Evolutionary conservation across 257 asterid genomes (phyloP).

Genomic region (Fraxinus cuspidata): DNA sequence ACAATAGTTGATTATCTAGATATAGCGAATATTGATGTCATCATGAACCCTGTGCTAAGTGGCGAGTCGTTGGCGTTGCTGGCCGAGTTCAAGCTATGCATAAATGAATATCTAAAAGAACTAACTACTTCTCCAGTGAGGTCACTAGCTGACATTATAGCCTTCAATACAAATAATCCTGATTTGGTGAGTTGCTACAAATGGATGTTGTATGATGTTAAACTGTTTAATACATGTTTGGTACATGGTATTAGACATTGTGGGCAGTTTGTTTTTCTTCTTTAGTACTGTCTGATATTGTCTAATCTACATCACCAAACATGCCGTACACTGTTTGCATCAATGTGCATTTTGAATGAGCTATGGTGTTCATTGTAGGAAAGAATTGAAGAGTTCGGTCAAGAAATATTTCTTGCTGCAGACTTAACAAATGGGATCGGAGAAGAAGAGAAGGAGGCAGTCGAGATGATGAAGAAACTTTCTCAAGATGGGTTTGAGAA

Average conservation of each 20-base stretch:
- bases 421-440: conserved; percentile 55
- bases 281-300: not conserved
- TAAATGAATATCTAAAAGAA: conserved; percentile 47
- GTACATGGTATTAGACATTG: not conserved
- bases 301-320: not conserved
- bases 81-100: conserved; percentile 59
- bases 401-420: conserved; percentile 53
- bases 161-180: conserved; percentile 56
- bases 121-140: conserved; percentile 48
- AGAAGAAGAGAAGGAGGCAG: conserved; percentile 41
- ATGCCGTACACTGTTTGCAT: not conserved
- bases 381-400: conserved; percentile 40
- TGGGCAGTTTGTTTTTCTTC: not conserved
- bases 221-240: not conserved
- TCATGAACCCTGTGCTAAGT: conserved; percentile 44
- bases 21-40: conserved; percentile 44
- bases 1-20: conserved; percentile 49
- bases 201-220: not conserved
- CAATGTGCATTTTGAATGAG: not conserved
- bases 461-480: conserved; percentile 44
- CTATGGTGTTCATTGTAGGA: conserved; percentile 30
- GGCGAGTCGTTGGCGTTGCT: conserved; percentile 50
- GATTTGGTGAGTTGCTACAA: conserved; percentile 41
- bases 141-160: conserved; percentile 56
- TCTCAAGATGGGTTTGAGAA: conserved; percentile 56